phyloP scores from a whole-genome alignment of 2,329 filamentous ascomycete genomes.

The Colletotrichum magnum region DNA sequence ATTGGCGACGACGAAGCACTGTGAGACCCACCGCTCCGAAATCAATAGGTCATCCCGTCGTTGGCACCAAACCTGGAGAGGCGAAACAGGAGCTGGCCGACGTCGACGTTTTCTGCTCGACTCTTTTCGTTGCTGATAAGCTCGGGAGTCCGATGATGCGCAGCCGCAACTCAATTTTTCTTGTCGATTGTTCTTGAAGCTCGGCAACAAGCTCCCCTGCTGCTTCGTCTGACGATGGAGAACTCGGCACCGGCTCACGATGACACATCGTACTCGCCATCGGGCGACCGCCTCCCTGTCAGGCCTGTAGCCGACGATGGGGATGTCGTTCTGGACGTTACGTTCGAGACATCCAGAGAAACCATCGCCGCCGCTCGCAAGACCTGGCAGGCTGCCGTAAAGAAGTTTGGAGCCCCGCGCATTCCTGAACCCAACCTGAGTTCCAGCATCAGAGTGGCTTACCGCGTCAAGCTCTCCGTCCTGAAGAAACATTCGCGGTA shows the following conservation, averaged over 20 bases:
- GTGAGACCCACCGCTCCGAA: background rate
- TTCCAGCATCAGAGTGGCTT: slow-evolving; percentile 61
- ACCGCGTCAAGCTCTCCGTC: slow-evolving; percentile 70
- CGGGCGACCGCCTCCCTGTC: slow-evolving; percentile 51
- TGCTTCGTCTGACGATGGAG: slow-evolving; percentile 42
- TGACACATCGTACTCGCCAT: slow-evolving; percentile 41
- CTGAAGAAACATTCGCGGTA: slow-evolving; percentile 77
- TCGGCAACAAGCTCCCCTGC: slow-evolving; percentile 20
- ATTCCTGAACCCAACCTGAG: slow-evolving; percentile 50
- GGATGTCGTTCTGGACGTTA: slow-evolving; percentile 76
- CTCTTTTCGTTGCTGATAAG: background rate
- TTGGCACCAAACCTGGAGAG: background rate
- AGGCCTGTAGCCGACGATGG: slow-evolving; percentile 70
- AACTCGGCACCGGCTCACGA: slow-evolving; percentile 44
- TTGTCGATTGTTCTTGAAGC: slow-evolving; percentile 28
- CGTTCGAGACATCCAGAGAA: slow-evolving; percentile 71
- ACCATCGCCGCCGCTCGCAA: slow-evolving; percentile 63
- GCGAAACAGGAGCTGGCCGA: slow-evolving; percentile 13
- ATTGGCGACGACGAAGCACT: background rate
- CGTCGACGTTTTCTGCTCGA: background rate
- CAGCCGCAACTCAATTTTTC: slow-evolving; percentile 3
- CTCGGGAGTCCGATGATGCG: background rate
- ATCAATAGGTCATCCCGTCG: background rate
- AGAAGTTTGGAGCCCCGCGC: slow-evolving; percentile 47
- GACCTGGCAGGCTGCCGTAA: slow-evolving; percentile 50